Percentiles rank a stretch among this genome's conserved stretches.
phyloP scores from a whole-genome alignment of 2,329 filamentous ascomycete genomes.

The Pseudogymnoascus sp. region DNA sequence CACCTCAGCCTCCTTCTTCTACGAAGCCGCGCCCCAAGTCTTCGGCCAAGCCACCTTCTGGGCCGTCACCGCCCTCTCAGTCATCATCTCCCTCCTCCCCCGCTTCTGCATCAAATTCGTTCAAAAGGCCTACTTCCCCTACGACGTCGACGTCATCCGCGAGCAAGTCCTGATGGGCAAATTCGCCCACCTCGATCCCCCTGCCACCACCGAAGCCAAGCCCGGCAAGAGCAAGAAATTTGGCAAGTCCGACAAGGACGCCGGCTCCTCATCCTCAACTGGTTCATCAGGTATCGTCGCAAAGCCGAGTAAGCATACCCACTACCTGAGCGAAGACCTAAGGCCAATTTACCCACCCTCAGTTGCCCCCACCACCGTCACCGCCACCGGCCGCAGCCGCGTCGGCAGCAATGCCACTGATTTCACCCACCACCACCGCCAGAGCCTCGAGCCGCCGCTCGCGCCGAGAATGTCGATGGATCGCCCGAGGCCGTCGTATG shows the following conservation, averaged over 20 bases:
- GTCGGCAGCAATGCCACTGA: conserved; percentile 93
- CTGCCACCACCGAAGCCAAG: background rate
- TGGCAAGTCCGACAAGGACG: too few species aligned
- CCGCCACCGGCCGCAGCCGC: conserved; percentile 73
- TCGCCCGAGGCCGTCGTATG: conserved; percentile 73
- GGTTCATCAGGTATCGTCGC: conserved; percentile 51
- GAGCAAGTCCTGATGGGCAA: conserved; percentile 81
- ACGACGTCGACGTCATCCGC: conserved; percentile 90
- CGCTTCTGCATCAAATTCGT: conserved; percentile 79
- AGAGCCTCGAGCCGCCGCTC: conserved; percentile 48
- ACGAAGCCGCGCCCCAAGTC: conserved; percentile 68
- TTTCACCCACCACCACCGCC: conserved; percentile 59
- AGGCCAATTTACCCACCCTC: conserved; percentile 95
- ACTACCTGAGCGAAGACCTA: conserved; percentile 69
- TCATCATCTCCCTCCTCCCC: conserved; percentile 76
- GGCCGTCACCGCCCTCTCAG: conserved; percentile 71
- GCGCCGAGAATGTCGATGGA: conserved; percentile 51
- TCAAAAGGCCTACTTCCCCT: conserved; percentile 90
- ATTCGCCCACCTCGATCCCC: conserved; percentile 60
- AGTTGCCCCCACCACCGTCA: conserved; percentile 67
- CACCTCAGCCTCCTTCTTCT: conserved; percentile 54
- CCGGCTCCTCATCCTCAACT: conserved; percentile 35
- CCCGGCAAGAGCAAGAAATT: background rate
- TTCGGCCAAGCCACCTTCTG: conserved; percentile 82
- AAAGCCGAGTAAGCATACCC: conserved; percentile 41